Conservation (phyloP, 331 rosid species). For the Pyrus hybrid region DNA sequence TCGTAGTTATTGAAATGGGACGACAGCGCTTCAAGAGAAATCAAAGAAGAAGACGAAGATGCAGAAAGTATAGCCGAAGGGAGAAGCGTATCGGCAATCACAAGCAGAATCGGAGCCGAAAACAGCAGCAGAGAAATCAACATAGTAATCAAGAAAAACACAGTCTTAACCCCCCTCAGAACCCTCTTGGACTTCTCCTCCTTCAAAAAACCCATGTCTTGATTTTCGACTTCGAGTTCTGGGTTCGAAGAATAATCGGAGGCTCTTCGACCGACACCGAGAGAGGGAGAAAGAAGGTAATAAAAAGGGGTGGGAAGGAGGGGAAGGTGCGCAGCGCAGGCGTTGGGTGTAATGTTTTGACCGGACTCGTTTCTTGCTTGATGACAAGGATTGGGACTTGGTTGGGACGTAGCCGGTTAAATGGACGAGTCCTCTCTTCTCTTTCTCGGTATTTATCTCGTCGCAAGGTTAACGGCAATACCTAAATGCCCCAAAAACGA, state of each 20-base stretch:
- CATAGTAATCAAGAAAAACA: slow-evolving; percentile 84
- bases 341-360: slow-evolving; percentile 41
- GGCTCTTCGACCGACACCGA: neutral
- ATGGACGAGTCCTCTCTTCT: neutral
- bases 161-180: slow-evolving; percentile 58
- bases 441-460: neutral
- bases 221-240: neutral
- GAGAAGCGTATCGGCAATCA: slow-evolving; percentile 64
- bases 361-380: slow-evolving; percentile 4
- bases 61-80: slow-evolving; percentile 81
- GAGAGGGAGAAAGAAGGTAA: neutral
- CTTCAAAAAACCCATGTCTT: slow-evolving; percentile 60
- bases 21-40: slow-evolving; percentile 39
- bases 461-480: slow-evolving; percentile 45
- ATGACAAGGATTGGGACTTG: slow-evolving; percentile 13
- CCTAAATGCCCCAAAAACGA: slow-evolving; percentile 29
- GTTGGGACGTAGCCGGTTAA: slow-evolving; percentile 13
- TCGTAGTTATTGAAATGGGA: slow-evolving; percentile 68
- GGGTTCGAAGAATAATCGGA: neutral
- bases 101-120: slow-evolving; percentile 79
- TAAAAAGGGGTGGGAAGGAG: neutral
- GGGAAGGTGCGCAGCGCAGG: slow-evolving; percentile 48
- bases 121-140: slow-evolving; percentile 63
- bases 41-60: slow-evolving; percentile 22
- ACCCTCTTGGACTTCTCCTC: slow-evolving; percentile 64